phyloP scores from a whole-genome alignment of 495 filamentous ascomycete genomes.

The Aspergillus cristatus region DNA sequence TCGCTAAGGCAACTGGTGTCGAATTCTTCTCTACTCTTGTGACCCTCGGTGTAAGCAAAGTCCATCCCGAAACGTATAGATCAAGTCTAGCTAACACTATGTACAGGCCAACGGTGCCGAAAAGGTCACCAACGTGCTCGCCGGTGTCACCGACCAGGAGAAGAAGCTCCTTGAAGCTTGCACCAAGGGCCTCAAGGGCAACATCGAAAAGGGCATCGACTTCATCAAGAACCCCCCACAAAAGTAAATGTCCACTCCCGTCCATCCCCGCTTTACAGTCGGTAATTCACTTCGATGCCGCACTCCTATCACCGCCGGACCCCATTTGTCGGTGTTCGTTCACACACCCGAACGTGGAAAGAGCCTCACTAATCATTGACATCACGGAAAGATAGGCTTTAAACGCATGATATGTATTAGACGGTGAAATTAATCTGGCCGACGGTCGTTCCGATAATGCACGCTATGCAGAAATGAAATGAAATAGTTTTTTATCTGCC shows the following conservation, averaged over 20 bases:
- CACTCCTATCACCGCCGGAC: slow-evolving; percentile 11
- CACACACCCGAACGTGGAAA: slow-evolving; percentile 11
- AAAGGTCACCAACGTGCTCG: slow-evolving; percentile 72
- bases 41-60: slow-evolving; percentile 74
- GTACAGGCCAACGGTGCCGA: slow-evolving; percentile 68
- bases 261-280: slow-evolving; percentile 9
- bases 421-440: slow-evolving; percentile 14
- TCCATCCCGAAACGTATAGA: neutral
- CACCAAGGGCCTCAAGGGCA: slow-evolving; percentile 70
- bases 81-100: slow-evolving; percentile 4
- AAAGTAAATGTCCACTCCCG: slow-evolving; percentile 47
- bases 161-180: slow-evolving; percentile 72
- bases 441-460: slow-evolving; percentile 3
- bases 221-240: slow-evolving; percentile 78
- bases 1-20: slow-evolving; percentile 69
- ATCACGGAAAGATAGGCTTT: slow-evolving; percentile 40
- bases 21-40: slow-evolving; percentile 96
- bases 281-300: slow-evolving; percentile 9
- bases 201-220: slow-evolving; percentile 86
- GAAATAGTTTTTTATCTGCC: slow-evolving; percentile 4
- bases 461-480: slow-evolving; percentile 13
- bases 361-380: slow-evolving; percentile 34
- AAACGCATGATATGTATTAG: slow-evolving; percentile 22
- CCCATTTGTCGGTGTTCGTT: slow-evolving; percentile 8
- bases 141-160: slow-evolving; percentile 66